Evolutionary conservation across 768 basidiomycete genomes (phyloP).

Genomic region (Auricularia cornea): DNA sequence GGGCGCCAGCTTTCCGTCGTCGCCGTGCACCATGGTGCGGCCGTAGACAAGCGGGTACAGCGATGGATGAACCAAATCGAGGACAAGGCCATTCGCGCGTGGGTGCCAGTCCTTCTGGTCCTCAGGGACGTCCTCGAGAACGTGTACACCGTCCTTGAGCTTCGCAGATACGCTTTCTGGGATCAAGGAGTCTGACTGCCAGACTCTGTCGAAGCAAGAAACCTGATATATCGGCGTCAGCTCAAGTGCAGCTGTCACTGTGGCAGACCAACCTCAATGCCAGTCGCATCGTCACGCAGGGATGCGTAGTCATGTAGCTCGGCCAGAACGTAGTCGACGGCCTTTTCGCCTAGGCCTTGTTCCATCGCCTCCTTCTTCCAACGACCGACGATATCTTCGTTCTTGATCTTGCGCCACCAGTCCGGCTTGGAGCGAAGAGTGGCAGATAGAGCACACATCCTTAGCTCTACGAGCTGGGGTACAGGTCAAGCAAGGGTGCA

Average conservation of each 20-base stretch:
- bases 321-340: constrained; percentile 13
- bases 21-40: constrained; percentile 1
- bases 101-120: constrained; percentile 40
- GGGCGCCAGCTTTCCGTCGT: background rate
- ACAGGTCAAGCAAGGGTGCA: background rate
- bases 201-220: constrained; percentile 16
- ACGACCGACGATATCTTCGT: background rate
- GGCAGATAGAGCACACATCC: background rate
- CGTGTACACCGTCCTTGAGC: constrained; percentile 19
- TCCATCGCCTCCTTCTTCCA: background rate
- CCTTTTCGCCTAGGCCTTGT: constrained; percentile 6
- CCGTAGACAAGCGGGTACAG: constrained; percentile 34
- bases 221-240: constrained; percentile 3
- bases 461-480: background rate
- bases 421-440: background rate
- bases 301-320: constrained; percentile 14
- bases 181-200: constrained; percentile 26
- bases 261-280: constrained; percentile 10
- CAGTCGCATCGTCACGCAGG: constrained; percentile 11
- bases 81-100: constrained; percentile 32
- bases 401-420: background rate
- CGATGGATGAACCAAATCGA: constrained; percentile 37
- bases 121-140: constrained; percentile 31
- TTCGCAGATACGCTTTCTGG: constrained; percentile 15
- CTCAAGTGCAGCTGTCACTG: background rate